These are phyloP conservation scores for Coccomyxa sp. DNA, from an alignment of 139 green algal species.

Conservation along the genomic window DNA sequence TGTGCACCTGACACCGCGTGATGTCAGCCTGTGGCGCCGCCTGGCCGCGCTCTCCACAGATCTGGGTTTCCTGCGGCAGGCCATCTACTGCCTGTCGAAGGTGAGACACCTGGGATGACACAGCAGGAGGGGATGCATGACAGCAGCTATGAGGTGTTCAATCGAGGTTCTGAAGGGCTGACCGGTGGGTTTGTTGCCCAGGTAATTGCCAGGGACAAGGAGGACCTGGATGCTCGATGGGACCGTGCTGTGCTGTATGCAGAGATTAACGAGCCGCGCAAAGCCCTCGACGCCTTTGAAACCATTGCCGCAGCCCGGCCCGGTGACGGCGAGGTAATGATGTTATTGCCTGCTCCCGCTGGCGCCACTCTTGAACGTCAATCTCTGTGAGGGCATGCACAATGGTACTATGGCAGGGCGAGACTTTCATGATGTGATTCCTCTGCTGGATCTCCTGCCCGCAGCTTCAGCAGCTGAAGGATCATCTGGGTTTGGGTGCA, in stretches of 20 bases:
- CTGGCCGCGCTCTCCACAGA: conserved; percentile 63
- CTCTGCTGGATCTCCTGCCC: not conserved
- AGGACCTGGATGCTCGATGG: conserved; percentile 65
- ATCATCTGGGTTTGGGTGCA: not conserved
- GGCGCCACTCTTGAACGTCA: not conserved
- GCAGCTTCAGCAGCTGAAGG: not conserved
- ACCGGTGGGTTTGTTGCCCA: conserved; percentile 2
- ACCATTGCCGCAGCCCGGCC: conserved; percentile 24
- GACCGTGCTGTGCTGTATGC: conserved; percentile 67
- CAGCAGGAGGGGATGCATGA: not conserved
- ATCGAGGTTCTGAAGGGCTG: not conserved
- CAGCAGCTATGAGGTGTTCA: not conserved
- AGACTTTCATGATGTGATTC: not conserved
- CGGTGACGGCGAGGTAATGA: conserved; percentile 36
- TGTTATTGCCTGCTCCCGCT: not conserved
- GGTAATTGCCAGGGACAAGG: conserved; percentile 44
- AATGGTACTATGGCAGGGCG: not conserved
- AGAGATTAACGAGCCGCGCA: conserved; percentile 38
- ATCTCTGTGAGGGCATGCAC: not conserved
- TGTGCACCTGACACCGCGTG: conserved; percentile 73
- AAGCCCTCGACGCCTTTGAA: conserved; percentile 31
- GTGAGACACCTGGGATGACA: conserved; percentile 8
- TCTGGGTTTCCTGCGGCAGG: conserved; percentile 70
- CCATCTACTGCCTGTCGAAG: conserved; percentile 83
- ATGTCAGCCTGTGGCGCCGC: conserved; percentile 74